Evolutionary conservation across 2,329 filamentous ascomycete species (phyloP).

Genomic region (Lasiodiplodia gonubiensis): DNA sequence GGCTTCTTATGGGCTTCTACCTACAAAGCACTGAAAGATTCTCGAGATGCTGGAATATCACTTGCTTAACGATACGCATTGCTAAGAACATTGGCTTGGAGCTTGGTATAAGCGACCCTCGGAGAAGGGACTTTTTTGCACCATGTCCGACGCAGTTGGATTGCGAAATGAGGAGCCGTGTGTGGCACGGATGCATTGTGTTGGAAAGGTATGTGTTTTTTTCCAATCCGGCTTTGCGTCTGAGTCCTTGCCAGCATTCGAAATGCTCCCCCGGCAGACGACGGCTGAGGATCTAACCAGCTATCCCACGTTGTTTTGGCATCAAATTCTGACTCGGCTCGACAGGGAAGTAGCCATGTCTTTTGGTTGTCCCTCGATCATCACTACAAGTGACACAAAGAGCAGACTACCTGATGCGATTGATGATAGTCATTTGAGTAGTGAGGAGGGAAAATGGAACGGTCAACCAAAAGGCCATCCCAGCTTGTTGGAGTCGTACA

Average conservation of each 20-base stretch:
- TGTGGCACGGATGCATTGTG: neutral
- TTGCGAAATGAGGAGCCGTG: neutral
- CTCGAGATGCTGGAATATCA: neutral
- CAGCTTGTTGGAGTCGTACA: neutral
- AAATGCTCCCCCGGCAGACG: too few relatives aligned
- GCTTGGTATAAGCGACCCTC: neutral
- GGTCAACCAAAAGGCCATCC: neutral
- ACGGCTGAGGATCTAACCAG: too few relatives aligned
- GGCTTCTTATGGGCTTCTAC: neutral
- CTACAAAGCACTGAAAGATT: neutral
- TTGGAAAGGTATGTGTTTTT: neutral
- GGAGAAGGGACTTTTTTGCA: neutral
- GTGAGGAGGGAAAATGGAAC: neutral
- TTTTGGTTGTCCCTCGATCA: neutral
- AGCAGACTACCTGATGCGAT: neutral
- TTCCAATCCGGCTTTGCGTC: too few relatives aligned
- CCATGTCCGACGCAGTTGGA: neutral
- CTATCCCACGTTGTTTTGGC: too few relatives aligned
- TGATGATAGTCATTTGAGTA: neutral
- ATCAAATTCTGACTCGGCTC: neutral
- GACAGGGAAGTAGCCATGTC: neutral
- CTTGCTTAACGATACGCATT: neutral
- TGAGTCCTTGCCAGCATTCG: too few relatives aligned
- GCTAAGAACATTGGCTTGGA: neutral
- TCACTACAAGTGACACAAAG: neutral